Percentiles rank a stretch among this genome's conserved stretches.
Evolutionary conservation across 768 basidiomycete species (phyloP).

Genomic region (Exidia glandulosa): DNA sequence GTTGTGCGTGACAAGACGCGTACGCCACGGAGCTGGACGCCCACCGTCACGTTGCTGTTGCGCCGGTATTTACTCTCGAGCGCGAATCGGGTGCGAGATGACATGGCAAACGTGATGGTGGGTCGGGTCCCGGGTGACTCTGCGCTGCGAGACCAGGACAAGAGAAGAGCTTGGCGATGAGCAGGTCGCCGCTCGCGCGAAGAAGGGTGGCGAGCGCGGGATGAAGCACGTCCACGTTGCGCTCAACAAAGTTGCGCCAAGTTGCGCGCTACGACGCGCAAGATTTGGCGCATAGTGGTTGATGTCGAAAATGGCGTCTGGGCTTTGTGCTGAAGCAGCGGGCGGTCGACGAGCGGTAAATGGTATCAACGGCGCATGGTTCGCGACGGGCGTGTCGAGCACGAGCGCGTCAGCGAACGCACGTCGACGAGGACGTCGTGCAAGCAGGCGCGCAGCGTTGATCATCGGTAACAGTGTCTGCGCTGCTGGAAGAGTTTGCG

Average conservation of each 20-base stretch:
- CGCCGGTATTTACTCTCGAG: slow-evolving; percentile 23
- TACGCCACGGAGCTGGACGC: slow-evolving; percentile 74
- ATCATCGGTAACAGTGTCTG: too few species aligned
- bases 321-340: slow-evolving; percentile 32
- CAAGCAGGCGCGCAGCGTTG: too few species aligned
- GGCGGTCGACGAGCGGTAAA: slow-evolving; percentile 60
- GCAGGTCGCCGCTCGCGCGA: slow-evolving; percentile 56
- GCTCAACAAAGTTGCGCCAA: slow-evolving; percentile 53
- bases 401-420: slow-evolving; percentile 51
- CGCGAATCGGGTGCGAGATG: slow-evolving; percentile 65
- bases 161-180: slow-evolving; percentile 71
- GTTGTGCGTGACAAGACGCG: slow-evolving; percentile 59
- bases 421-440: slow-evolving; percentile 65
- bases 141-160: slow-evolving; percentile 79
- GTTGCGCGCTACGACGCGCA: slow-evolving; percentile 79
- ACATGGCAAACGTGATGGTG: slow-evolving; percentile 85
- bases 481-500: too few species aligned
- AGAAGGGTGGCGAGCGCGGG: slow-evolving; percentile 72
- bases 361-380: slow-evolving; percentile 56
- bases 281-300: slow-evolving; percentile 74
- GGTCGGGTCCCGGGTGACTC: slow-evolving; percentile 59
- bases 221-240: slow-evolving; percentile 67
- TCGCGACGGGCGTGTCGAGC: slow-evolving; percentile 69
- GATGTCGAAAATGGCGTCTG: slow-evolving; percentile 52
- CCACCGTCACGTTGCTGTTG: slow-evolving; percentile 59